Evolutionary conservation across 192 early-diverging fungal genomes (phyloP), one percentile per base, ranked within the genome.

Genomic region (Lobosporangium transversale): DNA sequence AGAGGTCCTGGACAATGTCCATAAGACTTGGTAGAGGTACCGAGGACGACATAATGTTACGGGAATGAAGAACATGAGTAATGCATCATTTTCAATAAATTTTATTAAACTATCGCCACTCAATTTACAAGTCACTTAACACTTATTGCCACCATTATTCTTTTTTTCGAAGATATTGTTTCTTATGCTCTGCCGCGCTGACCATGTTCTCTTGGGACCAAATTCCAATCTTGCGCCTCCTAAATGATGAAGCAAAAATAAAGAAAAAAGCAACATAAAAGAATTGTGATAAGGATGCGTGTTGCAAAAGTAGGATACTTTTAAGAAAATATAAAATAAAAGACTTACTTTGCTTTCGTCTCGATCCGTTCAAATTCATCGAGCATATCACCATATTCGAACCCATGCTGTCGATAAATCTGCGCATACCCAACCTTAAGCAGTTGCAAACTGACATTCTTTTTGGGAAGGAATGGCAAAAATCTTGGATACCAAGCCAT

Each of bases 401-500:
- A 86, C 21, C 88, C 88, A 21, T 79, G 76, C 44, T 82, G 78
- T 29, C 75, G 68, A 62, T 91, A 91, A 26, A 91, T 64, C 24
- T 82, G 84, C 26, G 84, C 89, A 56, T 78, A 78, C 11, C 89
- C 89, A 11, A 70, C 62, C 61, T 84, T 76, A 4, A 89, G 68
- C 85, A 91, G 85, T 37, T 88, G 84, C 17, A 84, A 44, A n/a
- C 84, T 86, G 12, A 91, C 82, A 66, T 91, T 89, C 63, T 81
- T 58, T 64, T 63, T 65, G 29, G 80, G 60, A 32, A 78, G 58
- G 37, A 85, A 58, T 68, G 82, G 50, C 50, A 83, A 31, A 35
- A 65, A 33, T 21, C 53, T 3, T 71, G 81, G 35, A 68, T 71
- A 70, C 83, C 71, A 87, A 9, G 83, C 87, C 85, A 86, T 89